These are phyloP conservation scores for Heliocybe sulcata DNA, from an alignment of 1,284 basidiomycete genomes.

Conservation along the genomic window DNA sequence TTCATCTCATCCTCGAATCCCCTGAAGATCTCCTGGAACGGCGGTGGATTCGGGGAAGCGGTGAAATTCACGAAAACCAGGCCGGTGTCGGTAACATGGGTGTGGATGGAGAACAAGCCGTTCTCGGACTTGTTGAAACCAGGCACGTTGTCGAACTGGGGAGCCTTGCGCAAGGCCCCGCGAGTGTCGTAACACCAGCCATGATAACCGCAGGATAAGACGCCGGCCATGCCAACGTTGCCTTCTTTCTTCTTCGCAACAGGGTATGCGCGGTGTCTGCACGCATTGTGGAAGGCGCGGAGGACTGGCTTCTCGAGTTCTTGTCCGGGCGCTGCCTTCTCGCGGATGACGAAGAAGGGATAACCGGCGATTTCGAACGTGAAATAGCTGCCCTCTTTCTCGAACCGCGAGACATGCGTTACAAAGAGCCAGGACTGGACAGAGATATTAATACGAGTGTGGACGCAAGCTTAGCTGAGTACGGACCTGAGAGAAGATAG, in stretches of 20 bases:
- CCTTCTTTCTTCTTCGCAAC: conserved; percentile 15
- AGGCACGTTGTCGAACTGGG: conserved; percentile 16
- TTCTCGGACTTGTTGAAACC: conserved; percentile 17
- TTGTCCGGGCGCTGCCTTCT: conserved; percentile 1
- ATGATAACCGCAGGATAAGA: conserved; percentile 18
- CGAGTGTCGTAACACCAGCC: conserved; percentile 18
- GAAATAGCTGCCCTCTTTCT: conserved; percentile 16
- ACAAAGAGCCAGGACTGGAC: conserved; percentile 12
- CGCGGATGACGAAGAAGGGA: conserved; percentile 9
- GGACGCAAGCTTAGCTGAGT: not conserved
- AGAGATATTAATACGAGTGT: not conserved
- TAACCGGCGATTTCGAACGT: conserved; percentile 12
- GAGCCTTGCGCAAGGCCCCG: conserved; percentile 17
- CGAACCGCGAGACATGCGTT: conserved; percentile 14
- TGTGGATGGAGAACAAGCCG: conserved; percentile 17
- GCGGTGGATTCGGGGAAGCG: conserved; percentile 11
- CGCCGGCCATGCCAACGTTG: conserved; percentile 8
- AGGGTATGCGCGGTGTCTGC: conserved; percentile 18
- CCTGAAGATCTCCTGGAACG: conserved; percentile 12
- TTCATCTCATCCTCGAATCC: conserved; percentile 6
- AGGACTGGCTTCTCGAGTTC: conserved; percentile 12
- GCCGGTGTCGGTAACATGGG: conserved; percentile 16
- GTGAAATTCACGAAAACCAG: conserved; percentile 20
- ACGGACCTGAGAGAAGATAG: conserved; percentile 16
- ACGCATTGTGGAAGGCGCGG: conserved; percentile 14